Percentiles rank a stretch among this genome's conserved stretches.
phyloP scores from a whole-genome alignment of 2,329 filamentous ascomycete genomes.

The Nemania bipapillata region DNA sequence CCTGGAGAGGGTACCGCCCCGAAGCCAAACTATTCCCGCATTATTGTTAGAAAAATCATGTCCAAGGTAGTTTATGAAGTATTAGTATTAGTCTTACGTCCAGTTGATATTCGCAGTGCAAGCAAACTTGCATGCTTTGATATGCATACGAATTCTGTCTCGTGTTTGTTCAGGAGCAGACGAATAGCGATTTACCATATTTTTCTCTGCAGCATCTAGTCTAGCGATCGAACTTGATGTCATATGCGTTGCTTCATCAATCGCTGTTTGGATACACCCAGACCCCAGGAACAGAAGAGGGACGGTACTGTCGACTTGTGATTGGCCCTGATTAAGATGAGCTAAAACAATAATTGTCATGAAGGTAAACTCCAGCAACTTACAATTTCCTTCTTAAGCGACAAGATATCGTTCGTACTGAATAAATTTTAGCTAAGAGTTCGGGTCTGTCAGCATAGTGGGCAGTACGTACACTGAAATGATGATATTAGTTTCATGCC shows the following conservation, averaged over 20 bases:
- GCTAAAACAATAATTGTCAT: not conserved
- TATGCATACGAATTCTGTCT: conserved; percentile 7
- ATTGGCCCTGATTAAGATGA: not conserved
- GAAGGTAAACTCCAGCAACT: not conserved
- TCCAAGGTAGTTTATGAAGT: not conserved
- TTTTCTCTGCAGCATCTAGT: not conserved
- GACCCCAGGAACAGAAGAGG: conserved; percentile 11
- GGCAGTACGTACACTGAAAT: conserved; percentile 5
- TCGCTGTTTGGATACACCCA: conserved; percentile 7
- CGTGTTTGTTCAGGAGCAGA: not conserved
- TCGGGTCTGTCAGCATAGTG: not conserved
- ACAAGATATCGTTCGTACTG: conserved; percentile 25
- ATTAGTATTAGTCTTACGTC: conserved; percentile 4
- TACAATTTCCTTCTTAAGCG: conserved; percentile 31
- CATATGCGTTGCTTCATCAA: conserved; percentile 5
- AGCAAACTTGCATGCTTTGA: conserved; percentile 15
- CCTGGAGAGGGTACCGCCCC: not conserved
- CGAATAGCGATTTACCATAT: not conserved
- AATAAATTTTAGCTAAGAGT: not conserved
- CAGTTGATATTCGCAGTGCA: conserved; percentile 29
- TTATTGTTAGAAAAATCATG: not conserved
- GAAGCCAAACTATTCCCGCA: not conserved
- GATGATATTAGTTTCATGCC: conserved; percentile 27
- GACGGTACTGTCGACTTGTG: conserved; percentile 18
- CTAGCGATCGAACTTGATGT: not conserved